Evolutionary conservation across 1,139 yeast genomes (phyloP), one percentile per base, ranked within the genome.

Genomic region (Kodamaea sp.): DNA sequence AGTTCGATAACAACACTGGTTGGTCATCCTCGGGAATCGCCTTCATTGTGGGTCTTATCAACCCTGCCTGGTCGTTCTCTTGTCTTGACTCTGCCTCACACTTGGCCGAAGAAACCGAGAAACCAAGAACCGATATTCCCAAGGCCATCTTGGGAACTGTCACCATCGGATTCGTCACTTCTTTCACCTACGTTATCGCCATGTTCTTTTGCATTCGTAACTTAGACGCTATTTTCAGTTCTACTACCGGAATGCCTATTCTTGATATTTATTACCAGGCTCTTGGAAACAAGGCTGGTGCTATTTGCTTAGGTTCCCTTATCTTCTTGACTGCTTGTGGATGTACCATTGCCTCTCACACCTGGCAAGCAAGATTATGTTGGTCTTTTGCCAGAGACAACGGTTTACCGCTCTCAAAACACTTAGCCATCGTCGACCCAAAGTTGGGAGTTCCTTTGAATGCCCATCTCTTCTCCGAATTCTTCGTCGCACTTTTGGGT

Each of bases 361-460:
- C 90, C 4, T 80, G 88, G 86, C 85, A 79, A 61, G 81, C 87
- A 28, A 69, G 88, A 55, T 63, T 82, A 46, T 76, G 85, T 49
- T 83, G 90, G 90, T 80, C 89, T 7, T 84, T 83, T 55, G 71
- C 88, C 12, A 76, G 90, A 58, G 90, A 83, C 60, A 61, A 63
- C 38, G 76, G 76, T 13, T 59, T 70, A 45, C 76, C 74, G 26
- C 59, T 60, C 31, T 65, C 73, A 42, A 65, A 64, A 46, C 59
- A 61, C 44, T 65, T 66, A 48, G 59, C 72, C 15, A 53, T 60
- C 28, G 59, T 69, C 26, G 70, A 68, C 51, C 71, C 73, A 28
- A 65, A 60, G 42, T 48, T 64, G 37, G 71, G 72, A 12, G 65
- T 69, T 28, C 76, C 75, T 16, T 55, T 70, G 31, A 66, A 68